Percentiles rank a stretch among this genome's conserved stretches.
Conservation (phyloP, 2,329 filamentous ascomycete species). For the Fusarium metavorans region DNA sequence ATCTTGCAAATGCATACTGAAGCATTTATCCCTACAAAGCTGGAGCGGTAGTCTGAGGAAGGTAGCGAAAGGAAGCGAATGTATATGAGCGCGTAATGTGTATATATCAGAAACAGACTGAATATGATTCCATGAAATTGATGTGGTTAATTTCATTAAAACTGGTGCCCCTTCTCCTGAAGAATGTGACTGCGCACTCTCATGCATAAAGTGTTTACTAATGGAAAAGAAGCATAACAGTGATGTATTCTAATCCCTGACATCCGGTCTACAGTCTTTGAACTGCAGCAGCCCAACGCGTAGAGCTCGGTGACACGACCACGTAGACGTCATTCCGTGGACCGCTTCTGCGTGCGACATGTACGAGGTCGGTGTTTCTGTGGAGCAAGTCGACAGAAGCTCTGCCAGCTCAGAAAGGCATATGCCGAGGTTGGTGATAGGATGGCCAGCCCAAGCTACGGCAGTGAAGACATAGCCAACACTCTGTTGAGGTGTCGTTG, state of each 20-base stretch:
- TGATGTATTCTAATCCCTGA: not conserved
- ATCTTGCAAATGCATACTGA: slow-evolving; percentile 15
- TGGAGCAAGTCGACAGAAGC: not conserved
- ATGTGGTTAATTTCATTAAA: not conserved
- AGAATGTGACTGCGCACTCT: not conserved
- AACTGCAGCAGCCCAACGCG: not conserved
- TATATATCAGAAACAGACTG: slow-evolving; percentile 40
- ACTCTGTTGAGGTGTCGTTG: not conserved
- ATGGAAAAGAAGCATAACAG: not conserved
- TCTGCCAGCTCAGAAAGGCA: not conserved
- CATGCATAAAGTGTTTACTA: not conserved
- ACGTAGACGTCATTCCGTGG: not conserved
- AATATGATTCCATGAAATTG: slow-evolving; percentile 22
- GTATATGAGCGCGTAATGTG: slow-evolving; percentile 39
- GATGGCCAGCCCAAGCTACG: not conserved
- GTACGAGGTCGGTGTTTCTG: not conserved
- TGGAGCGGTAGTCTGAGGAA: not conserved
- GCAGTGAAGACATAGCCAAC: not conserved
- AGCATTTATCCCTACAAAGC: slow-evolving; percentile 25
- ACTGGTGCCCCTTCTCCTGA: not conserved
- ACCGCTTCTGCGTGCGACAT: not conserved
- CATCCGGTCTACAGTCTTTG: not conserved
- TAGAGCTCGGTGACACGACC: not conserved
- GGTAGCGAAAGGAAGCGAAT: not conserved
- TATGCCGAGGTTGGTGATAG: not conserved